phyloP scores from a whole-genome alignment of 164 flowering plant species.

The Aristolochia contorta region DNA sequence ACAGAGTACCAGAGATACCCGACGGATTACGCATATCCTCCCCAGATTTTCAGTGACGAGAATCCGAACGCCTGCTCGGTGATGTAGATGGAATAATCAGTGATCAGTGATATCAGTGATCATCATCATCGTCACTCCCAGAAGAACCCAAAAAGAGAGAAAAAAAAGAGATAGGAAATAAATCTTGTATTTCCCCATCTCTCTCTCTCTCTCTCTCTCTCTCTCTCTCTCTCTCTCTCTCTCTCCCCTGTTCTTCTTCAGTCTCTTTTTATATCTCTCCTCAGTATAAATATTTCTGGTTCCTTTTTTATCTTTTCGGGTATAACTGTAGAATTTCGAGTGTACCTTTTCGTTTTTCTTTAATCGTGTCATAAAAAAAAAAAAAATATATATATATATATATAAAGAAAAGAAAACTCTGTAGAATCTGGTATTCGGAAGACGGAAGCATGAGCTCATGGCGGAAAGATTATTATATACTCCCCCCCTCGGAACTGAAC shows the following conservation, averaged over 20 bases:
- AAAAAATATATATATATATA: not conserved
- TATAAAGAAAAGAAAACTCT: no score
- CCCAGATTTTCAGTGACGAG: slow-evolving; percentile 16
- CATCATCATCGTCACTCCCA: no score
- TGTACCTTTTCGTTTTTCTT: not conserved
- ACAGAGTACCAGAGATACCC: not conserved
- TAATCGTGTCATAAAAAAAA: not conserved
- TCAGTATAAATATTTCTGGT: not conserved
- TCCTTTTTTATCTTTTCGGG: not conserved
- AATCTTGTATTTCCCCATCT: not conserved
- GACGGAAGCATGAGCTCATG: no score
- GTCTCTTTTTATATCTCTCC: not conserved
- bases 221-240: not conserved
- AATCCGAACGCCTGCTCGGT: slow-evolving; percentile 17
- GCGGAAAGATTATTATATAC: no score
- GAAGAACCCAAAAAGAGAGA: not conserved
- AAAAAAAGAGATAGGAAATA: not conserved
- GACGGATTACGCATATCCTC: slow-evolving; percentile 8
- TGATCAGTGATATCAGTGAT: no score
- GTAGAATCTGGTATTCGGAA: no score
- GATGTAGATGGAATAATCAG: slow-evolving; percentile 6
- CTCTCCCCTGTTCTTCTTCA: not conserved
- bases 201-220: not conserved
- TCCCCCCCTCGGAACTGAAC: no score
- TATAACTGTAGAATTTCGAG: slow-evolving; percentile 7